Evolutionary conservation across 805 yeast genomes (phyloP).

Genomic region (Lipomyces yamadae): DNA sequence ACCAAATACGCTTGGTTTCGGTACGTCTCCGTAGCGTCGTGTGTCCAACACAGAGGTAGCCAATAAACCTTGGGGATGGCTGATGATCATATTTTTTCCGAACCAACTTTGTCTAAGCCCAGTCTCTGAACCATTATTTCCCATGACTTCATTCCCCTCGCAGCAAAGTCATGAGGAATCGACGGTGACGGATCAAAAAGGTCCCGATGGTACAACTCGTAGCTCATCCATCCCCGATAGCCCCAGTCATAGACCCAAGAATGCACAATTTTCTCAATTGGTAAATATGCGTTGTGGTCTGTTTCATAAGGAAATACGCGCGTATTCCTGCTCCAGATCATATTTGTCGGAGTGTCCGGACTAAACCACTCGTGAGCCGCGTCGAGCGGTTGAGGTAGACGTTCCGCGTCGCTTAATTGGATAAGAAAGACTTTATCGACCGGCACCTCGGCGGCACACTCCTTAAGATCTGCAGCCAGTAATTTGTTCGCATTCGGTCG

Average conservation of each 20-base stretch:
- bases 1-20: too few species aligned
- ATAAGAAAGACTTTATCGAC: constrained; percentile 41
- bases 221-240: constrained; percentile 17
- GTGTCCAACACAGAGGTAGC: background rate
- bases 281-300: constrained; percentile 14
- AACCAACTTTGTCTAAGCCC: background rate
- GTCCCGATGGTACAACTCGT: constrained; percentile 10
- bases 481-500: constrained; percentile 23
- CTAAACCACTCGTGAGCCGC: constrained; percentile 10
- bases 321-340: constrained; percentile 24
- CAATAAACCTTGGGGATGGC: background rate
- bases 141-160: constrained; percentile 18
- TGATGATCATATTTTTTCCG: background rate
- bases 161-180: constrained; percentile 9
- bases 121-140: constrained; percentile 9
- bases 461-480: constrained; percentile 20
- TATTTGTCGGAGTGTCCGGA: constrained; percentile 3
- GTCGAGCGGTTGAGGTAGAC: constrained; percentile 15
- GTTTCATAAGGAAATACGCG: constrained; percentile 21
- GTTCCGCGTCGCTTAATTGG: constrained; percentile 42
- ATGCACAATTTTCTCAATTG: constrained; percentile 9
- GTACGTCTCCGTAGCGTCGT: too few species aligned
- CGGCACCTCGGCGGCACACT: constrained; percentile 26
- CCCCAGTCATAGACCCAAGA: constrained; percentile 17
- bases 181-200: constrained; percentile 2